Evolutionary conservation across 1,284 basidiomycete species (phyloP), one percentile per base, ranked within the genome.

Genomic region (Coniferiporia weirii): DNA sequence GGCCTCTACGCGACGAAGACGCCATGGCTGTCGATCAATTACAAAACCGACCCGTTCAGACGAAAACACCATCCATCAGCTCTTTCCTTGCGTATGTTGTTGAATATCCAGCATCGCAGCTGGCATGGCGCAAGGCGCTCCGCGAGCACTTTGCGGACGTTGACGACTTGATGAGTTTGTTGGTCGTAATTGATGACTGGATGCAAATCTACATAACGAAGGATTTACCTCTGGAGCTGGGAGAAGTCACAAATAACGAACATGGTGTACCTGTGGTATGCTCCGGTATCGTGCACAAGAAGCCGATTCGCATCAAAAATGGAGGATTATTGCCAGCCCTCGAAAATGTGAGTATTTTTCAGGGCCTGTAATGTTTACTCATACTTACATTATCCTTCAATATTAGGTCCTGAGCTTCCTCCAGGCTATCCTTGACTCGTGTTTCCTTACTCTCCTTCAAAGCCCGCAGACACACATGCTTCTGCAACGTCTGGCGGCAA

Each of bases 381-480:
- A 40, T 40, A 15, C 19, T 47, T 10, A 38, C 50, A 19, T 56
- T 22, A 55, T 48, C 2, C 40, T 34, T 44, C 20, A 49, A 17
- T 62, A 12, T n/a, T 46, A 89, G 84, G 70, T 83, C 48, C 70
- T 86, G 20, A 64, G 69, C 0, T 87, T 90, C 72, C 66, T 85
- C 7, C 83, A 86, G 69, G 74, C 76, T 5, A 66, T 89, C 56
- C 74, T 91, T 22, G 89, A 91, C 68, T 78, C 87, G 0, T 83
- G 81, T 6, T 87, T 87, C 69, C 74, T 90, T 47, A 71, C 76
- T 0, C 75, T 91, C 32, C 73, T 91, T 9, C 79, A 84, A 61
- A 75, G 87, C 65, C 68, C 76, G 6, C 80, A 83, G 0, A 76
- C 85, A 2, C 81, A 86, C 63, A 64, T 65, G 27, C 65, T 82